These are phyloP conservation scores for Sungouiozyma intestinalis DNA, from an alignment of 805 yeast genomes.

Conservation along the genomic window DNA sequence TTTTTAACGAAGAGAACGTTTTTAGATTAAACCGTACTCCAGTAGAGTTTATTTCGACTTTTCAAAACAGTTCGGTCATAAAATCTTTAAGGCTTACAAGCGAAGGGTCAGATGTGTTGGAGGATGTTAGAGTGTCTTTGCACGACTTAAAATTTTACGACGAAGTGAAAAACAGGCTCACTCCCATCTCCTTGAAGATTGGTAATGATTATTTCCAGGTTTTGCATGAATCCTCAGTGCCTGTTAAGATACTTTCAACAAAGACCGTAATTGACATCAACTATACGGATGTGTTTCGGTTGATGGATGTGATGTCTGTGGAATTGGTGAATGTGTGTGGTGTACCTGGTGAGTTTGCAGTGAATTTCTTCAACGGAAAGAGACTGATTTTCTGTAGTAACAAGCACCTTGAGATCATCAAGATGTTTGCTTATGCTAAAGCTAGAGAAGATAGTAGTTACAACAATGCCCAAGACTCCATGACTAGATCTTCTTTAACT, in stretches of 20 bases:
- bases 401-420: slow-evolving; percentile 53
- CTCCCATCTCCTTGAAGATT: slow-evolving; percentile 53
- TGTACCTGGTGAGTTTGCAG: slow-evolving; percentile 40
- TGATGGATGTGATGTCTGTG: slow-evolving; percentile 33
- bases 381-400: slow-evolving; percentile 37
- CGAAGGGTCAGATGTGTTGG: slow-evolving; percentile 32
- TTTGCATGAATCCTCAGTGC: slow-evolving; percentile 34
- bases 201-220: slow-evolving; percentile 64
- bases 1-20: slow-evolving; percentile 17
- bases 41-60: slow-evolving; percentile 35
- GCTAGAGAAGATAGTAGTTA: slow-evolving; percentile 38
- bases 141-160: slow-evolving; percentile 45
- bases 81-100: slow-evolving; percentile 36
- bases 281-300: slow-evolving; percentile 35
- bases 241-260: slow-evolving; percentile 29
- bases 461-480: slow-evolving; percentile 7
- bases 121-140: slow-evolving; percentile 43
- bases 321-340: slow-evolving; percentile 35
- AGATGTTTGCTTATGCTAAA: slow-evolving; percentile 58
- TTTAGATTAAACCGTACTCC: slow-evolving; percentile 23
- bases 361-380: slow-evolving; percentile 30
- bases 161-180: slow-evolving; percentile 36
- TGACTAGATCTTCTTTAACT: slow-evolving; percentile 1
- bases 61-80: slow-evolving; percentile 36
- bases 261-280: slow-evolving; percentile 29